Evolutionary conservation across 1,284 basidiomycete species (phyloP).

Genomic region (Thelephora terrestris): DNA sequence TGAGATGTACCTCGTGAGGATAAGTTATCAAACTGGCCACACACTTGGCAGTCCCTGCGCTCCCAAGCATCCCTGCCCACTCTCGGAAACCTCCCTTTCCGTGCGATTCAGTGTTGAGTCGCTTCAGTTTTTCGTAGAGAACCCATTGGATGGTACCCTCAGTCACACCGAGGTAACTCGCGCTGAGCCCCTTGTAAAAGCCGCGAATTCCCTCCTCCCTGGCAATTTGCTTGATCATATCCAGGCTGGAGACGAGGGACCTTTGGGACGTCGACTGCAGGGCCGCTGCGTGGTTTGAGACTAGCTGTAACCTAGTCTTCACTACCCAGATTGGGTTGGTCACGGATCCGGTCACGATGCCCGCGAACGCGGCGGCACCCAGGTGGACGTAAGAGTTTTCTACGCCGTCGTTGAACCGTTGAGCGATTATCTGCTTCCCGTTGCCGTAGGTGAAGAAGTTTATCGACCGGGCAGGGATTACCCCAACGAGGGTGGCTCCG

Average conservation of each 20-base stretch:
- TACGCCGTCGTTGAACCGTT: constrained; percentile 70
- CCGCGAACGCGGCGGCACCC: constrained; percentile 76
- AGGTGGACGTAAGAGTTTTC: constrained; percentile 87
- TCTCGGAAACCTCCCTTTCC: constrained; percentile 46
- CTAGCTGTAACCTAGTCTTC: constrained; percentile 88
- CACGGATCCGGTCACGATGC: constrained; percentile 77
- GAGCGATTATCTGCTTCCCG: constrained; percentile 85
- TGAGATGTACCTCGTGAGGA: constrained; percentile 76
- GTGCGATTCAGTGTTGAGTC: constrained; percentile 42
- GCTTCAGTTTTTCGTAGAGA: constrained; percentile 84
- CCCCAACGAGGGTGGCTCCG: constrained; percentile 90
- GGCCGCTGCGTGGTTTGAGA: constrained; percentile 15
- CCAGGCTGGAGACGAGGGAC: constrained; percentile 44
- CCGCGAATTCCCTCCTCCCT: constrained; percentile 78
- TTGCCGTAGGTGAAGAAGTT: constrained; percentile 99
- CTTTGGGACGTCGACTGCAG: constrained; percentile 17
- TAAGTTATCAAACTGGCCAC: constrained; percentile 92
- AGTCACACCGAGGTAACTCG: constrained; percentile 92
- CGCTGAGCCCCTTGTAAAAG: constrained; percentile 92
- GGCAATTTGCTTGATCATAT: constrained; percentile 66
- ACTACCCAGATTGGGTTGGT: constrained; percentile 99
- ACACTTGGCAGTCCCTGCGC: constrained; percentile 90
- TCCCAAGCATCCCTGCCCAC: constrained; percentile 79
- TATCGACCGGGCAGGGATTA: constrained; percentile 91
- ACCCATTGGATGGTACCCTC: constrained; percentile 99